phyloP scores from a whole-genome alignment of 306 rosid species.

The Nissolia schottii region DNA sequence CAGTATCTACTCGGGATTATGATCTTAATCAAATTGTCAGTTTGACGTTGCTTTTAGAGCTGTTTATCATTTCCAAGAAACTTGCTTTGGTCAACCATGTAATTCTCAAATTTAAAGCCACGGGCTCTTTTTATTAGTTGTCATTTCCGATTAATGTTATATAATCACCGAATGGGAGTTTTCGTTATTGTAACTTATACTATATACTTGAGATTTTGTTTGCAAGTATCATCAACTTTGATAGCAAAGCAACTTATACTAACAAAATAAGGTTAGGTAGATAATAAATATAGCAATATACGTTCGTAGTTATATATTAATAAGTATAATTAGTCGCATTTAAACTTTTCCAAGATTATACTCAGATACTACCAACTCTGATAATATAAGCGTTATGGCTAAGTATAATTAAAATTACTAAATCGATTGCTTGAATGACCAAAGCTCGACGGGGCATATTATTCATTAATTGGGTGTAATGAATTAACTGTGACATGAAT shows the following conservation, averaged over 20 bases:
- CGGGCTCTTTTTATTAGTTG: conserved; percentile 8
- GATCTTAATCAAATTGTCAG: conserved; percentile 30
- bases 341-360: neutral
- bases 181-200: neutral
- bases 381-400: neutral
- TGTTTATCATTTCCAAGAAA: conserved; percentile 40
- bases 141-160: conserved; percentile 2
- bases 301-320: neutral
- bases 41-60: conserved; percentile 18
- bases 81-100: conserved; percentile 31
- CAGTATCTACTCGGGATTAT: conserved; percentile 38
- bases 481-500: neutral
- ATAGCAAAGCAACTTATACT: neutral
- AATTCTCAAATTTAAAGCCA: conserved; percentile 15
- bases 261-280: neutral
- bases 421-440: neutral
- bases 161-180: conserved; percentile 12
- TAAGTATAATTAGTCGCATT: neutral
- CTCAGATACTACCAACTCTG: neutral
- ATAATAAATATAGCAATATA: neutral
- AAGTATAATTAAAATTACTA: neutral
- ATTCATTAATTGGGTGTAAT: neutral
- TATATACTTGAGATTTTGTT: neutral
- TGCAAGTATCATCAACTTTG: neutral
- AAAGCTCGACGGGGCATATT: conserved; percentile 1